Base-by-base conservation (phyloP, 2,329 filamentous ascomycete species). In the Trichothecium roseum region DNA sequence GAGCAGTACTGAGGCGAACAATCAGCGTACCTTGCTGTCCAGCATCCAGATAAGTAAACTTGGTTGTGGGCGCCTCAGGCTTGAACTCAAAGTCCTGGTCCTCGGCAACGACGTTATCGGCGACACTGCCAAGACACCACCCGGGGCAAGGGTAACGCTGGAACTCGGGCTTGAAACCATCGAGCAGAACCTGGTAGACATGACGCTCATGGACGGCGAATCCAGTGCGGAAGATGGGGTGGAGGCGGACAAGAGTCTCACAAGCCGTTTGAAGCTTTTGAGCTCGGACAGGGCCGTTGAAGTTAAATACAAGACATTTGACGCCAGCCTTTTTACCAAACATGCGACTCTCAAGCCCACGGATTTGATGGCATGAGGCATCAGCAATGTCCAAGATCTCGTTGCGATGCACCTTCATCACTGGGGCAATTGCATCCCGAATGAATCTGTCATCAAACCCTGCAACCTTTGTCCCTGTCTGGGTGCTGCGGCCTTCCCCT, bases 221-320 rank as follows among this genome's bases (percentile, higher is more conserved):
- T 0, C 66, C 63, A 0, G 74, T 74, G 16, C 72, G 66, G 7
- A 78, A 57, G 18, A 72, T 68, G 0, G 67, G 63, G 29, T 73
- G 69, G 26, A 66, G 54, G 24, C 51, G 50, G 0, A 55, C 53
- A 8, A 73, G 54, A 10, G 58, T 56, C 16, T 56, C 53, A 42
- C 68, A 72, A 0, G 67, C 65, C 1, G 58, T 54, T 39, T 70
- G 61, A 2, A 72, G 58, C 40, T 60, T 63, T 29, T 57, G 55
- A 30, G 51, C 44, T 20, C 63, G 55, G 0, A 72, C 44, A 0
- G 57, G 48, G 0, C 67, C 67, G 17, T 55, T 63, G 50, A 69
- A 67, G 24, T 58, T 63, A 39, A 74, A 59, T 2, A 66, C 49
- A 4, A 72, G 53, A 43, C 68, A 69, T 43, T 60, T 56, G 30